These are phyloP conservation scores for Penicillium macrosclerotiorum DNA, from an alignment of 495 filamentous ascomycete species.

Conservation along the genomic window DNA sequence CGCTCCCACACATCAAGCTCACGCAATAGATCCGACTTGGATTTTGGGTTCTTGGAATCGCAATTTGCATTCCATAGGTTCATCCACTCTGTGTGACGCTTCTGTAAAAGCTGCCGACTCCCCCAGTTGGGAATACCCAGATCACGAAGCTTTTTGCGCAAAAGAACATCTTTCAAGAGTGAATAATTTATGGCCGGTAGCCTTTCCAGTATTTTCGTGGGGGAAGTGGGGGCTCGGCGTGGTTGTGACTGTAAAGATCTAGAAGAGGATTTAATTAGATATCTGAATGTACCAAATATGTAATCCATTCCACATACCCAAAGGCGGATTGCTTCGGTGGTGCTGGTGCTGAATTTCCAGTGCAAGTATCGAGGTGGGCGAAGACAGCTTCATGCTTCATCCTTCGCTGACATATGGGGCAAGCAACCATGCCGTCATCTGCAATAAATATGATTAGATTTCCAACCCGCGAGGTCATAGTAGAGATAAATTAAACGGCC, in stretches of 20 bases:
- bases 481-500: background rate
- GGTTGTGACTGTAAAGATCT: constrained; percentile 24
- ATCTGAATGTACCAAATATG: background rate
- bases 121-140: constrained; percentile 78
- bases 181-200: constrained; percentile 79
- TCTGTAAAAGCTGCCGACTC: constrained; percentile 62
- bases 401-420: constrained; percentile 72
- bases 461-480: constrained; percentile 9
- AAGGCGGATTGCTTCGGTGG: constrained; percentile 21
- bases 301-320: constrained; percentile 29
- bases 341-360: constrained; percentile 13
- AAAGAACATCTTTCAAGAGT: constrained; percentile 68
- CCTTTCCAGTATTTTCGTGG: constrained; percentile 48
- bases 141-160: constrained; percentile 78
- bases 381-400: constrained; percentile 79
- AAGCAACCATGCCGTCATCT: constrained; percentile 75
- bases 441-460: constrained; percentile 25
- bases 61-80: constrained; percentile 97
- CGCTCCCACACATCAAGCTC: constrained; percentile 85
- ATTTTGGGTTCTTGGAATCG: constrained; percentile 71
- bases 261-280: constrained; percentile 12
- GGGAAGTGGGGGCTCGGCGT: constrained; percentile 8
- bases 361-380: constrained; percentile 69
- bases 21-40: constrained; percentile 65
- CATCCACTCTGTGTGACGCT: constrained; percentile 87